Base-by-base conservation (phyloP, 108 stramenopile genomes). In the Seminavis robusta region DNA sequence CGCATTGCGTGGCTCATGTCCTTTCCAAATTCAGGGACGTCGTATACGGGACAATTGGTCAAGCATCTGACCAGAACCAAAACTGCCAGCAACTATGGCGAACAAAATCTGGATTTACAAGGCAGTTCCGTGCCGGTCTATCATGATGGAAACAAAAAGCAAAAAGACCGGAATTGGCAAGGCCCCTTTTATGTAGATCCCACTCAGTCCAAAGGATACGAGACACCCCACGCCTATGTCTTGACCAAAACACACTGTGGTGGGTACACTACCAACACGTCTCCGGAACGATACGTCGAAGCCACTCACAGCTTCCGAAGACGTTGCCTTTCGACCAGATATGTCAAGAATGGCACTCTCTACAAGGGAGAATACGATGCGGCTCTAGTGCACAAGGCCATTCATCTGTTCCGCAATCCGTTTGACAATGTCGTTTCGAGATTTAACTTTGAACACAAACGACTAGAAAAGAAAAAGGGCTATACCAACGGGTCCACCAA, bases 221-320 rank as follows among this genome's bases (percentile, higher is more conserved):
- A 10, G 19, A 23, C 29, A 6, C 52, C 32, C 4, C 38, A 32
- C 7, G 37, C 32, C 5, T 85, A 63, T 19, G 82, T 83, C 15
- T 56, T 90, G 2, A 84, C 83, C 16, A 92, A 92, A 46, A 92
- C 86, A 3, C 90, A 92, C 53, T 88, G 86, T 50, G 84, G 84
- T 11, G 51, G 67, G 1, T 63, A 66, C 13, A 84, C 80, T 50
- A 34, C 63, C 1, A 32, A 61, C 33, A 84, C 82, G 59, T 70
- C 64, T 25, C 82, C 82, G 10, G 29, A 60, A 11, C 50, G 52
- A 20, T 90, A 90, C 61, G 33, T 85, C 16, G 84, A 83, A 42
- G 78, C 68, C 2, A n/a, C 69, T 6, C 31, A 64, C 26, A 32
- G 33, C 0, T 86, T 80, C 51, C 53, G 69, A 23, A 50, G 46